Percentiles rank a stretch among this genome's conserved stretches.
phyloP scores from a whole-genome alignment of 768 basidiomycete species.

The Pleurotus pulmonarius region DNA sequence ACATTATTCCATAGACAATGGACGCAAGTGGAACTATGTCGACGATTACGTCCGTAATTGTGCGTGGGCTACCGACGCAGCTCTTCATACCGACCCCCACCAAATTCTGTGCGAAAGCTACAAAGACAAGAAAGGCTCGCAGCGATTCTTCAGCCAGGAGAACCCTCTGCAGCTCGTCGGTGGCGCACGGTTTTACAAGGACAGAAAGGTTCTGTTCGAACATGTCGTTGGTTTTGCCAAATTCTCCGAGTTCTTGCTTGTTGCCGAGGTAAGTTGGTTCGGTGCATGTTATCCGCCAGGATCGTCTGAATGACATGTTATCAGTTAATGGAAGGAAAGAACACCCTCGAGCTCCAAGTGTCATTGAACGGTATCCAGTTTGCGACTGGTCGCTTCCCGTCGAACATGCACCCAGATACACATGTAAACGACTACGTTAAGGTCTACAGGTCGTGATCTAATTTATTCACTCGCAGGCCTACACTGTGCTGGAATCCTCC shows the following conservation, averaged over 20 bases:
- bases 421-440: slow-evolving; percentile 52
- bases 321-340: slow-evolving; percentile 49
- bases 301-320: background rate
- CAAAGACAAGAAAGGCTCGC: slow-evolving; percentile 75
- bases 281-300: background rate
- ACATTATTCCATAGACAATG: slow-evolving; percentile 73
- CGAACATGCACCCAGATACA: slow-evolving; percentile 83
- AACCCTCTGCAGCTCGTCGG: slow-evolving; percentile 79
- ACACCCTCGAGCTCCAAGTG: slow-evolving; percentile 80
- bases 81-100: slow-evolving; percentile 75
- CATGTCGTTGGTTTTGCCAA: slow-evolving; percentile 93
- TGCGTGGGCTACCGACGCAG: slow-evolving; percentile 83
- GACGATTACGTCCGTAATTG: slow-evolving; percentile 90
- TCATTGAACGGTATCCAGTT: slow-evolving; percentile 89
- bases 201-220: slow-evolving; percentile 76
- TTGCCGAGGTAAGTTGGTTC: slow-evolving; percentile 71
- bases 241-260: slow-evolving; percentile 95
- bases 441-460: background rate
- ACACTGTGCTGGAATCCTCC: slow-evolving; percentile 91
- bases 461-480: slow-evolving; percentile 50
- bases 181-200: slow-evolving; percentile 69
- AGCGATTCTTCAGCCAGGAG: slow-evolving; percentile 46
- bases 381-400: slow-evolving; percentile 86
- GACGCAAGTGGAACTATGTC: slow-evolving; percentile 68
- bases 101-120: slow-evolving; percentile 95